These are phyloP conservation scores for Prunus campanulata DNA, from an alignment of 306 rosid genomes.

Conservation along the genomic window DNA sequence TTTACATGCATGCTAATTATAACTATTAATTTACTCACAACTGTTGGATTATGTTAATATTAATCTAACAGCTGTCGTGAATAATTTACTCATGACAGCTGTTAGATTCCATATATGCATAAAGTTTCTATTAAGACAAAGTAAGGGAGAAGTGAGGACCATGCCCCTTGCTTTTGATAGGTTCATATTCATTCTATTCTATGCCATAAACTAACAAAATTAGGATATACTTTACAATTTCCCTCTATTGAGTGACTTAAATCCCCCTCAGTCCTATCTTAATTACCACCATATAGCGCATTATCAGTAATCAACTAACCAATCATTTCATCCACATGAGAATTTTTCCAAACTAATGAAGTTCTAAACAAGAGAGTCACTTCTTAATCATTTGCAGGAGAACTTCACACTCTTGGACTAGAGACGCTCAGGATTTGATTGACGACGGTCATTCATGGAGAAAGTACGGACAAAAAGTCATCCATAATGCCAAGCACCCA, in stretches of 20 bases:
- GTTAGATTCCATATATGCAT: no score
- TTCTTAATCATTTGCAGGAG: constrained; percentile 34
- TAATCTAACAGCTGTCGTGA: no score
- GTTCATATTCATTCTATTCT: no score
- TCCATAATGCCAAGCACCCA: constrained; percentile 38
- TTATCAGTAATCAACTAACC: not conserved
- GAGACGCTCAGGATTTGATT: constrained; percentile 30
- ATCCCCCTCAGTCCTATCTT: not conserved
- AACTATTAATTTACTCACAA: no score
- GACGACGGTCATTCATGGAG: constrained; percentile 80
- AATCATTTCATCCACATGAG: not conserved
- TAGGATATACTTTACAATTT: no score
- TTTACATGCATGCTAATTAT: not conserved
- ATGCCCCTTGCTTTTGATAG: no score
- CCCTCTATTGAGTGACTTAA: constrained; percentile 12
- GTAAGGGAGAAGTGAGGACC: no score
- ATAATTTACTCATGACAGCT: no score
- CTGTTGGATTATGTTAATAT: no score
- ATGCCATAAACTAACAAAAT: no score
- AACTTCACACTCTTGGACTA: constrained; percentile 35
- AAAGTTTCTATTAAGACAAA: no score
- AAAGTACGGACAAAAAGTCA: constrained; percentile 69
- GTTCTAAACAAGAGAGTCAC: not conserved
- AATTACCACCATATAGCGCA: not conserved
- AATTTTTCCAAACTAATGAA: not conserved